Base-by-base conservation (phyloP, 73 alveolate genomes). In the Tetrahymena elliotti region DNA sequence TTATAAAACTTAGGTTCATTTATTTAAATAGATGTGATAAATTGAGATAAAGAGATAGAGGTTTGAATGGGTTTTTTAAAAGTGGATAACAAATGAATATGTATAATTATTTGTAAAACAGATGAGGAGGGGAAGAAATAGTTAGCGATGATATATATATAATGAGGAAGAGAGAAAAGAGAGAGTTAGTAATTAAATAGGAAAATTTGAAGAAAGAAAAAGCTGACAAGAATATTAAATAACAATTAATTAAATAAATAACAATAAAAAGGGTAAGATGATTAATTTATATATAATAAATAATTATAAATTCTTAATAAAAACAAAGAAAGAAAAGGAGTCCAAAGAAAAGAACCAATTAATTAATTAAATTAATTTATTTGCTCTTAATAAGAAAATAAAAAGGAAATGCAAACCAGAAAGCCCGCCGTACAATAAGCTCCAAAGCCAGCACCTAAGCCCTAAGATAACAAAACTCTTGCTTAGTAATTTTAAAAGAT, bases 401-500 rank as follows among this genome's bases (percentile, higher is more conserved):
- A 31, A 68, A 68, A 68, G 82, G 88, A 68, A 68, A 68, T 68
- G 88, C 88, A 68, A 68, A 68, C 5, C 83, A 52, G 38, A 68
- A 68, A 68, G 88, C 88, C 88, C 24, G 88, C 36, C n/a, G 88
- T 68, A 6, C 88, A 68, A 68, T 68, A 68, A 31, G 88, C 88
- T 68, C 38, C 88, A 27, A 68, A 68, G 88, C 88, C 88, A 27
- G 88, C 88, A n/a, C 88, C 88, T 24, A 68, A 68, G 88, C 88
- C 88, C 36, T 68, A 68, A 11, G 88, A 68, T 31, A 68, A 68
- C 36, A 68, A 68, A 36, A 68, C 88, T 68, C 88, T 68, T 31
- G 88, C 88, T 68, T 68, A 68, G 88, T 31, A 68, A 68, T 68
- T 68, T 68, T 68, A 68, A 68, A 94, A 92, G 35, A 94, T 94